Conservation (phyloP, 345 rosid genomes). For the Diplotaxis tenuifolia region DNA sequence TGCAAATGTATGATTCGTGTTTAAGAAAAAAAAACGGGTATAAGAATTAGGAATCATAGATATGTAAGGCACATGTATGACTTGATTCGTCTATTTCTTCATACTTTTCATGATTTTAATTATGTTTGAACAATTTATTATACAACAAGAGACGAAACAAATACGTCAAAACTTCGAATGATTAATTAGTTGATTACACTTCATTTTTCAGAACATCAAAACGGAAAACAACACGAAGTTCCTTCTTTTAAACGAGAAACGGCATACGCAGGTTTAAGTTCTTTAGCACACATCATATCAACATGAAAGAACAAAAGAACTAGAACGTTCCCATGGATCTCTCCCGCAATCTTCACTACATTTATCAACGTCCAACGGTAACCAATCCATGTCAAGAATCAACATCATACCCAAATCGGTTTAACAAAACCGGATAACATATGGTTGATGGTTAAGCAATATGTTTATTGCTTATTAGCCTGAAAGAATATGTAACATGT, state of each 20-base stretch:
- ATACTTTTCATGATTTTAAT: too few relatives aligned
- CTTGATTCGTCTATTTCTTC: background rate
- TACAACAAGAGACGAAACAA: background rate
- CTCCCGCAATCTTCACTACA: background rate
- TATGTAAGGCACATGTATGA: background rate
- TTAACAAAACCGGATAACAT: background rate
- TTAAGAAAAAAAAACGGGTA: too few relatives aligned
- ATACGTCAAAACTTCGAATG: background rate
- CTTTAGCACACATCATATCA: background rate
- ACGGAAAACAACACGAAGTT: conserved; percentile 11
- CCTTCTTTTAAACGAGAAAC: background rate
- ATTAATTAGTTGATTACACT: background rate
- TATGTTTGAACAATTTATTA: background rate
- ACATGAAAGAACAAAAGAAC: conserved; percentile 23
- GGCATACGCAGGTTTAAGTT: conserved; percentile 4
- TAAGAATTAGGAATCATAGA: too few relatives aligned
- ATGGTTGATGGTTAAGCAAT: conserved; percentile 10
- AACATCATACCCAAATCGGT: background rate
- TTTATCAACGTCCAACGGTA: background rate
- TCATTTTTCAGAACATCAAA: background rate
- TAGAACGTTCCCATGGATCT: conserved; percentile 13
- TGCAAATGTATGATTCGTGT: too few relatives aligned
- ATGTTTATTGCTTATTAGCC: conserved; percentile 30
- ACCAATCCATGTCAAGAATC: background rate
- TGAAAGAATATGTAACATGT: conserved; percentile 23